Base-by-base conservation (phyloP, 2,329 filamentous ascomycete genomes). In the Talaromyces albobiverticillius region DNA sequence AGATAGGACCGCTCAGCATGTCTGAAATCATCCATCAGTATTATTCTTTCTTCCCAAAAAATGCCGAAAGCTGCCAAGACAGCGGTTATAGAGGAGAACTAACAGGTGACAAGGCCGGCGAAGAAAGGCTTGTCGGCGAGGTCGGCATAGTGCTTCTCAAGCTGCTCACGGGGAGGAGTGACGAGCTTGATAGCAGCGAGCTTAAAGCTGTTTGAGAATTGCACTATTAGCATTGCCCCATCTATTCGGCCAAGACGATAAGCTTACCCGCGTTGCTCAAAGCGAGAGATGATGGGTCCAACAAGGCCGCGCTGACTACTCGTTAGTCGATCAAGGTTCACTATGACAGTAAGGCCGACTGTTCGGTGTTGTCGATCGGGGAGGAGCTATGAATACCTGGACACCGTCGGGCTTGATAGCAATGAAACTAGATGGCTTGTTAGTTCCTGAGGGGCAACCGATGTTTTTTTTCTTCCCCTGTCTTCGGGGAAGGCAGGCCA, bases 361-460 rank as follows among this genome's bases (percentile, higher is more conserved):
- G 42, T 11, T 23, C 23, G 20, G 16, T 10, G n/a, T 29, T 9
- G 13, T 34, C 14, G 23, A 14, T 45, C 46, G 23, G 46, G n/a
- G 13, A 14, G 40, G 16, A 14, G 18, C 26, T 8, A 20, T 16
- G 29, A 79, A 66, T 87, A 95, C 91, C 87, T 96, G 94, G 81
- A 97, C 94, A 78, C 94, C 94, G 81, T 97, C 94, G 69, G 93
- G 94, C 91, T 99, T 99, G 86, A 99, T 90, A 76, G 94, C 94
- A 85, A 97, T 97, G 89, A 97, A 97, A 82, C 93, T 97, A 71
- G 66, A 55, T 59, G 65, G 57, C 59, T 57, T 48, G 55, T 75
- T 65, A 74, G 68, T 62, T 38, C 14, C 34, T 46, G 34, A 38
- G 34, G 34, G 36, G 36, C 36, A 40, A 7, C 18, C n/a, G 18